Base-by-base conservation (phyloP, 2,329 filamentous ascomycete genomes). In the Ophiostoma novo-ulmi region DNA sequence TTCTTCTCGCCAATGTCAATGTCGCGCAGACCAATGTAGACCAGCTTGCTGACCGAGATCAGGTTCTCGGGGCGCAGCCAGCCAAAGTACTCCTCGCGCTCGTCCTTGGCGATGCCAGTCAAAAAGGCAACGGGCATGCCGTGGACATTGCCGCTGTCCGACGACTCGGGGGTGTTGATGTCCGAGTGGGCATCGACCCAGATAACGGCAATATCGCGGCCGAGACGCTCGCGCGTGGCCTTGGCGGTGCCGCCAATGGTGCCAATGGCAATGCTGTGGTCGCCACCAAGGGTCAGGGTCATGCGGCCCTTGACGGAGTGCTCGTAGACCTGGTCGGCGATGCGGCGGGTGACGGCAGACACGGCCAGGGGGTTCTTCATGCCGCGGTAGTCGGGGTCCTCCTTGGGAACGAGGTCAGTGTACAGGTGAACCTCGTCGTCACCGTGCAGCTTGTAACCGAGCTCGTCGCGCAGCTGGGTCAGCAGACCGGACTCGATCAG, bases 151-250 rank as follows among this genome's bases (percentile, higher is more conserved):
- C 95, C 95, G 75, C 91, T 95, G 61, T 86, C 91, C 74, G 91
- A 94, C 67, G 88, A 90, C 86, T 98, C 94, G 69, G 94, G 95
- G 1, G 92, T 93, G 83, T 99, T 99, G 84, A 99, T 97, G 80
- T 99, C 95, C 70, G 94, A 91, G 80, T 99, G 95, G 36, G 95
- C 95, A 80, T 99, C 95, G 41, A 99, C 95, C 95, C 95, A 99
- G 79, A 99, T 96, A 71, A 99, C 92, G 14, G 93, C 95, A 73
- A 97, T 89, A 76, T 98, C 94, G 35, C 58, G 41, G 64, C 84
- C 88, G 72, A 97, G 82, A 22, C 94, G 84, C 84, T 99, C 94
- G 71, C 92, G 88, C 58, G 92, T 89, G 0, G 94, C 95, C 82
- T 90, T 92, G 48, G 94, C 92, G 1, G 91, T 92, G 58, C 95